Conservation (phyloP, 2,329 filamentous ascomycete genomes). For the Ophiocordyceps camponoti-leonardi region DNA sequence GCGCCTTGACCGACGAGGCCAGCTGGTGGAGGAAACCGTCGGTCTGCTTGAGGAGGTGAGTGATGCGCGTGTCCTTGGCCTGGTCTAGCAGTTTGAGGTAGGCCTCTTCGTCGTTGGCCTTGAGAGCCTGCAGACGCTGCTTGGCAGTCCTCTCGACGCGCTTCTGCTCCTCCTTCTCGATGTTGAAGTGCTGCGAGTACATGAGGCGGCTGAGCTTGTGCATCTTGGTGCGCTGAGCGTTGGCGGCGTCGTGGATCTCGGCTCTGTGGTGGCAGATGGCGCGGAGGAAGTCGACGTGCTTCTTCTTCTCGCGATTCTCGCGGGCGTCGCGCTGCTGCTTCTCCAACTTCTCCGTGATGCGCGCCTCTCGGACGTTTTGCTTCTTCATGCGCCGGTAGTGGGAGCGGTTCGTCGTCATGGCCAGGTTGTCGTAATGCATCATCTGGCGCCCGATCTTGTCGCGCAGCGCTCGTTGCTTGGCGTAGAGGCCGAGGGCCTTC, state of each 20-base stretch:
- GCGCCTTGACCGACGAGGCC: slow-evolving; percentile 81
- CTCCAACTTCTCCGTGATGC: slow-evolving; percentile 96
- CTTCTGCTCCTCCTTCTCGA: slow-evolving; percentile 99
- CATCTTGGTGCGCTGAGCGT: slow-evolving; percentile 53
- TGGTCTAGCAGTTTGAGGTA: slow-evolving; percentile 96
- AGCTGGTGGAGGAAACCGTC: slow-evolving; percentile 95
- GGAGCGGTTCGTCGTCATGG: slow-evolving; percentile 89
- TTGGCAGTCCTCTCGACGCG: slow-evolving; percentile 94
- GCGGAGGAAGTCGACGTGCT: slow-evolving; percentile 80
- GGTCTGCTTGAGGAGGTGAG: slow-evolving; percentile 88
- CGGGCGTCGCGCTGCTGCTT: slow-evolving; percentile 96
- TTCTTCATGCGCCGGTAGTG: slow-evolving; percentile 93
- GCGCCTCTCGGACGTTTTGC: slow-evolving; percentile 83
- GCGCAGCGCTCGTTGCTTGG: slow-evolving; percentile 73
- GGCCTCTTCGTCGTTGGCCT: slow-evolving; percentile 97
- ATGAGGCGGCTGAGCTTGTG: slow-evolving; percentile 83
- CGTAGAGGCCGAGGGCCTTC: slow-evolving; percentile 75
- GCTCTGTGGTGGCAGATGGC: slow-evolving; percentile 69
- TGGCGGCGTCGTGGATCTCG: slow-evolving; percentile 55
- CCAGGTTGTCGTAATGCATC: slow-evolving; percentile 88
- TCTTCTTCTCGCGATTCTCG: slow-evolving; percentile 94
- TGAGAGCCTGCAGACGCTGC: slow-evolving; percentile 96
- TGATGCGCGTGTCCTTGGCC: slow-evolving; percentile 98
- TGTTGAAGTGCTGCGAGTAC: slow-evolving; percentile 79
- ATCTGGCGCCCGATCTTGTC: slow-evolving; percentile 81